Evolutionary conservation across 164 flowering plant species (phyloP).

Genomic region (Vitis vinifera): ASM3070453v1 NC_081822.1:7110001-7110500

Average conservation of each 20-base stretch:
- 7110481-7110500: background rate
- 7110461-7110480: slow-evolving; percentile 35
- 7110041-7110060: background rate
- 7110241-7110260: slow-evolving; percentile 27
- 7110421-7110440: slow-evolving; percentile 30
- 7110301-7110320: slow-evolving; percentile 30
- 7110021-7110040: background rate
- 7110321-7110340: slow-evolving; percentile 38
- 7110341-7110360: slow-evolving; percentile 23
- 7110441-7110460: slow-evolving; percentile 20
- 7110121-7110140: slow-evolving; percentile 36
- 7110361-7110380: slow-evolving; percentile 28
- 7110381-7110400: slow-evolving; percentile 8
- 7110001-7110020: slow-evolving; percentile 96
- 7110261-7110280: slow-evolving; percentile 68
- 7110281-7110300: slow-evolving; percentile 40
- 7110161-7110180: slow-evolving; percentile 22
- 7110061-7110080: slow-evolving; percentile 1
- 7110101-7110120: slow-evolving; percentile 78
- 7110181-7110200: slow-evolving; percentile 28
- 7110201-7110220: slow-evolving; percentile 17
- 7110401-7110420: slow-evolving; percentile 11
- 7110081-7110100: slow-evolving; percentile 60
- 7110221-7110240: slow-evolving; percentile 27
- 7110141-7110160: slow-evolving; percentile 27